These are phyloP conservation scores for Pythium periplocum DNA, from an alignment of 352 stramenopile species.

Conservation along the genomic window DNA sequence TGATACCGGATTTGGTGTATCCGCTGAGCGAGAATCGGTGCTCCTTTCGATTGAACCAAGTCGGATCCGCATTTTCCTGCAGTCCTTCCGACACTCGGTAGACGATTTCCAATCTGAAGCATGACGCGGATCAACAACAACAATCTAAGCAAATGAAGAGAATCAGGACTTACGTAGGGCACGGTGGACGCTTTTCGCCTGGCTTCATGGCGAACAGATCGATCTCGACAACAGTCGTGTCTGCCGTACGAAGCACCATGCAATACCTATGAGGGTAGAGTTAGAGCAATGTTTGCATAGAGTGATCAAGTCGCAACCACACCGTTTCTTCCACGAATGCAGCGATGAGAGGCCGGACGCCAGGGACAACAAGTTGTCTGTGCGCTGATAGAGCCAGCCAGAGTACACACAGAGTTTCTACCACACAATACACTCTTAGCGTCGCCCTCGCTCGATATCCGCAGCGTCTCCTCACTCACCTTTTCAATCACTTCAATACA, in stretches of 20 bases:
- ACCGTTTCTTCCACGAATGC: conserved; percentile 83
- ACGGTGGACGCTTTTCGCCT: conserved; percentile 62
- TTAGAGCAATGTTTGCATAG: too few relatives aligned
- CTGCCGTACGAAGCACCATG: conserved; percentile 57
- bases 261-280: conserved; percentile 44
- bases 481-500: conserved; percentile 81
- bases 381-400: conserved; percentile 75
- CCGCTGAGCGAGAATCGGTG: conserved; percentile 60
- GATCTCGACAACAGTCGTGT: conserved; percentile 63
- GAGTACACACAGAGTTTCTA: conserved; percentile 81
- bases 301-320: not conserved
- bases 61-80: conserved; percentile 40
- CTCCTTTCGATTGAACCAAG: conserved; percentile 68
- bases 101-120: conserved; percentile 41
- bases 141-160: conserved; percentile 1
- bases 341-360: conserved; percentile 63
- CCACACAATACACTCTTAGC: not conserved
- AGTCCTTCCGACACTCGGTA: conserved; percentile 58
- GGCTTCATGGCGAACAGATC: conserved; percentile 76
- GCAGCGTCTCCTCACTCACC: conserved; percentile 20
- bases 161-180: conserved; percentile 35
- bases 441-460: not conserved
- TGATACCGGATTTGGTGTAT: conserved; percentile 59
- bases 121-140: not conserved
- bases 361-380: conserved; percentile 78